Conservation (phyloP, 305 asterid genomes). For the Withania somnifera region DNA sequence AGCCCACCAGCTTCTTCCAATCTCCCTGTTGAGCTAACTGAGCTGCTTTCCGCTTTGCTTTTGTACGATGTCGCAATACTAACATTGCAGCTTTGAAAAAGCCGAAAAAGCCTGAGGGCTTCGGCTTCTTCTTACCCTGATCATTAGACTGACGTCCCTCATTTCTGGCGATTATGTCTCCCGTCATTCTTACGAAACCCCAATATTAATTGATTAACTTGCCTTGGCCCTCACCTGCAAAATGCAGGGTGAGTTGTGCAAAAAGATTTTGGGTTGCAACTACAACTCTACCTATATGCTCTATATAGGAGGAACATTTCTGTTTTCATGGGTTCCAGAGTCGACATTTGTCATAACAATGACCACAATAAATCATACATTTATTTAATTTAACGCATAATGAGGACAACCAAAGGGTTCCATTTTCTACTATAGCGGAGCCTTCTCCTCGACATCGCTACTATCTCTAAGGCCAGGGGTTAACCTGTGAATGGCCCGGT, state of each 20-base stretch:
- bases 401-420: not conserved
- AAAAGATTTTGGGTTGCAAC: not conserved
- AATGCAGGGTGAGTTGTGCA: constrained; percentile 4
- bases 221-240: not conserved
- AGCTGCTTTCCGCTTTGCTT: not conserved
- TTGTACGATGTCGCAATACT: constrained; percentile 23
- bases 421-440: not conserved
- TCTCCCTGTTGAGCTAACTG: constrained; percentile 6
- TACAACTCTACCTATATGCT: not conserved
- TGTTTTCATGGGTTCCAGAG: not conserved
- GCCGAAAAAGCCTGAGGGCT: constrained; percentile 28
- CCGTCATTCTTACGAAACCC: not conserved
- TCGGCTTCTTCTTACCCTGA: constrained; percentile 13
- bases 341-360: not conserved
- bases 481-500: no score
- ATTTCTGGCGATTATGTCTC: not conserved
- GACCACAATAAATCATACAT: not conserved
- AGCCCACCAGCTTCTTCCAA: constrained; percentile 58
- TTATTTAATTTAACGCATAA: not conserved
- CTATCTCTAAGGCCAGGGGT: no score
- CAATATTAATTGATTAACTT: not conserved
- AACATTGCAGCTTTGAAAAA: constrained; percentile 33
- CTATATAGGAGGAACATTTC: not conserved
- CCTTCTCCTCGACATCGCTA: not conserved
- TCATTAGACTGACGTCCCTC: not conserved